A percentile compares a stretch with the other conserved stretches of the same genome.
Conservation (phyloP, 768 basidiomycete genomes). For the Gyrodon lividus region DNA sequence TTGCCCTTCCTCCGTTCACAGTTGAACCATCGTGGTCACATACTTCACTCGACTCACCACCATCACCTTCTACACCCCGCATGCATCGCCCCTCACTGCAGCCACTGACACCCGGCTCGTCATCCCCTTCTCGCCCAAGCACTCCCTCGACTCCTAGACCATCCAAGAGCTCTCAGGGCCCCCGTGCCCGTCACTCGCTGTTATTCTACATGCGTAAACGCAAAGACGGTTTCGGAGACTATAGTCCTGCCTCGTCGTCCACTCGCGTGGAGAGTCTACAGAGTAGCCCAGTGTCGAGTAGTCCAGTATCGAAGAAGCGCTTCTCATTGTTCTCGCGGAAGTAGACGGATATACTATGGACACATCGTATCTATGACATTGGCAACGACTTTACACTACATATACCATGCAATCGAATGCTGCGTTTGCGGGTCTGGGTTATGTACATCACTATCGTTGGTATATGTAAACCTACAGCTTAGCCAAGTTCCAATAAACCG, state of each 20-base stretch:
- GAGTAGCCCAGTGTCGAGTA: slow-evolving; percentile 5
- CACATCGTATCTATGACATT: slow-evolving; percentile 16
- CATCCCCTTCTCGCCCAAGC: slow-evolving; percentile 31
- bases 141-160: slow-evolving; percentile 28
- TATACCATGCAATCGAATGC: slow-evolving; percentile 13
- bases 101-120: slow-evolving; percentile 30
- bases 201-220: slow-evolving; percentile 33
- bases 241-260: slow-evolving; percentile 27
- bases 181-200: slow-evolving; percentile 26
- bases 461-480: too few relatives aligned
- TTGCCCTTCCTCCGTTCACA: slow-evolving; percentile 28
- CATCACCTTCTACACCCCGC: slow-evolving; percentile 21
- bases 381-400: slow-evolving; percentile 10
- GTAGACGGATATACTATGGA: slow-evolving; percentile 19
- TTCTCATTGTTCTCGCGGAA: slow-evolving; percentile 33
- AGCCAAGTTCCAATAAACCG: too few relatives aligned
- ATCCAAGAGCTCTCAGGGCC: slow-evolving; percentile 26
- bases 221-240: slow-evolving; percentile 13
- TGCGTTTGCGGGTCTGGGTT: slow-evolving; percentile 4
- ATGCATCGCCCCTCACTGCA: slow-evolving; percentile 28
- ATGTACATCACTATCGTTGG: too few relatives aligned
- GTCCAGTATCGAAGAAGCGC: slow-evolving; percentile 21
- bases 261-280: slow-evolving; percentile 15
- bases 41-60: slow-evolving; percentile 17
- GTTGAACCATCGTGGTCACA: slow-evolving; percentile 21